Evolutionary conservation across 129 eudicot species (phyloP), one percentile per base, ranked within the genome.

Genomic region (Flaveria trinervia): DNA sequence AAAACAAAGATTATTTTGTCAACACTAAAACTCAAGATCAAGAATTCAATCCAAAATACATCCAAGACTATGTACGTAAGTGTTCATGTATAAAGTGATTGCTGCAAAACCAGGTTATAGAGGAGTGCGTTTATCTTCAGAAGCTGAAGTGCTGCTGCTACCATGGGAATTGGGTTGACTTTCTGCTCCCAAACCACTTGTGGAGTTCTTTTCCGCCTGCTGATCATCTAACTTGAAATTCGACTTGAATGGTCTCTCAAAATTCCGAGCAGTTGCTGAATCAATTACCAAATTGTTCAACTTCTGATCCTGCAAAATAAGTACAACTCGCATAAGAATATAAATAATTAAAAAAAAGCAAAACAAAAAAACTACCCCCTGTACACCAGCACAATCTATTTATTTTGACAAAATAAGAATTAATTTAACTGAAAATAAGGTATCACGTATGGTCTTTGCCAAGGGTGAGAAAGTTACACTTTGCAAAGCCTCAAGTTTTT

Each of bases 401-500:
- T 45, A 45, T 8, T 8, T 51, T 51, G 56, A 51, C 56, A 4
- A 51, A 11, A 45, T 45, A 45, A 45, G 2, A 45, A 45, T 8
- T 2, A 45, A 45, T 45, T 8, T 45, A 14, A 45, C 50, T 45
- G 50, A 9, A 45, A 45, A 11, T 45, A 45, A 45, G 12, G 13
- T 45, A 45, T 8, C 50, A 45, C 13, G 3, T 8, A 45, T 45
- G 50, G 50, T 45, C 11, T 45, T 36, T 45, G 45, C 30, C 30
- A 70, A 20, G 65, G 65, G 46, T 64, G 23, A 54, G 25, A 39
- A 54, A 71, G 62, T 95, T 86, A 92, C 99, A 82, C 72, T 85
- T 78, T 95, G 99, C 74, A 95, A 79, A 26, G 97, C 92, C 83
- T 95, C 99, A 73, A 95, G 92, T 83, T 92, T 89, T 78, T 74